Evolutionary conservation across 1,139 yeast genomes (phyloP).

Genomic region (Saccharomyces uvarum): DNA sequence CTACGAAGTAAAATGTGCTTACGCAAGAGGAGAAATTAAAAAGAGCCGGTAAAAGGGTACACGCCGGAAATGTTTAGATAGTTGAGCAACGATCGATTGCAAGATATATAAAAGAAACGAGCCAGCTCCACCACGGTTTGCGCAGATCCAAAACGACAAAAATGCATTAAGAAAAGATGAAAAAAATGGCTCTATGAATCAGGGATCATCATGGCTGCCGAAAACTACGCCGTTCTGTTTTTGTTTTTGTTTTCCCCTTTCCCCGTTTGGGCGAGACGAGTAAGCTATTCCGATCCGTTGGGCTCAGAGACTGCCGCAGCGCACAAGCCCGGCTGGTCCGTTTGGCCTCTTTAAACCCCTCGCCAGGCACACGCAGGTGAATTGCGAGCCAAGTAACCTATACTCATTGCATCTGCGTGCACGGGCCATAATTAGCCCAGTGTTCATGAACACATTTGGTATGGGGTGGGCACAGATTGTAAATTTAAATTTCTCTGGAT

Average conservation of each 20-base stretch:
- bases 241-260: neutral
- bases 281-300: conserved; percentile 1
- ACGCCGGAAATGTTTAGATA: neutral
- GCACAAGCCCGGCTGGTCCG: neutral
- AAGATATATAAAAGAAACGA: neutral
- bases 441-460: neutral
- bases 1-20: neutral
- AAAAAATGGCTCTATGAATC: conserved; percentile 1
- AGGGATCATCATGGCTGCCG: conserved; percentile 1
- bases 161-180: neutral
- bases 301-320: neutral
- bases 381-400: neutral
- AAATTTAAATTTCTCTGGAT: neutral
- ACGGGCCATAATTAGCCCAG: neutral
- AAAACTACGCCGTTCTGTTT: neutral
- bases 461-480: neutral
- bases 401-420: neutral
- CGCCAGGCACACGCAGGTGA: neutral
- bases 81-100: neutral
- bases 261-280: neutral
- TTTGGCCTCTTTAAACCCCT: neutral
- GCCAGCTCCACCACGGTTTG: neutral
- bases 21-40: neutral
- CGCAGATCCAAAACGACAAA: neutral
- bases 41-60: neutral